A percentile compares a stretch with the other conserved stretches of the same genome.
Evolutionary conservation across 2,329 filamentous ascomycete species (phyloP).

Genomic region (Lojkania enalia): DNA sequence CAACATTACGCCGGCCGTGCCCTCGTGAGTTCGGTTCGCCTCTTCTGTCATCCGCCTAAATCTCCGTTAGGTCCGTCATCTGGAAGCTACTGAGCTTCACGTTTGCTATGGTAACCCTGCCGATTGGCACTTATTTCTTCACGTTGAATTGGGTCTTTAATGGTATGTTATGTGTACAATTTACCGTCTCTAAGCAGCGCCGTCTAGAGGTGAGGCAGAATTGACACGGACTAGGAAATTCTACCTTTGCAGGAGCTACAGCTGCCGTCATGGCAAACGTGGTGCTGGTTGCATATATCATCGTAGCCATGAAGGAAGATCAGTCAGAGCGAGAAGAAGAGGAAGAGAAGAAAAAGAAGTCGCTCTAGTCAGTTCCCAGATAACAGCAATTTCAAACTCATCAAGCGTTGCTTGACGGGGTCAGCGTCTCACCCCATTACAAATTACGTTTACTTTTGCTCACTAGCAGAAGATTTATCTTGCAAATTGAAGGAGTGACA

Average conservation of each 20-base stretch:
- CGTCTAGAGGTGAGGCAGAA: slow-evolving; percentile 1
- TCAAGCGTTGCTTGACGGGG: slow-evolving; percentile 9
- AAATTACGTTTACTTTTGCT: slow-evolving; percentile 22
- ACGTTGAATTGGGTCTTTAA: slow-evolving; percentile 76
- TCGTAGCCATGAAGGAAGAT: slow-evolving; percentile 91
- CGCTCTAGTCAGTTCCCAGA: slow-evolving; percentile 26
- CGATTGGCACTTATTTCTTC: slow-evolving; percentile 86
- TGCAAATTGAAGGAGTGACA: slow-evolving; percentile 9
- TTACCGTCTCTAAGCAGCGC: background rate
- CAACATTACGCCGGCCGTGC: slow-evolving; percentile 80
- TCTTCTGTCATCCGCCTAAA: background rate
- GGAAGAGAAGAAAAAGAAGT: slow-evolving; percentile 51
- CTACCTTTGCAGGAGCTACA: slow-evolving; percentile 80
- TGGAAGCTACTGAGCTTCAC: slow-evolving; percentile 89
- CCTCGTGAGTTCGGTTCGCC: slow-evolving; percentile 61
- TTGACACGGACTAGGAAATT: slow-evolving; percentile 65
- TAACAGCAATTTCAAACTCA: too few species aligned
- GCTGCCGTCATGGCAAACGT: slow-evolving; percentile 91
- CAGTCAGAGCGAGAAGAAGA: slow-evolving; percentile 54
- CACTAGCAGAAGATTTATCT: too few species aligned
- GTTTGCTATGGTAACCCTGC: slow-evolving; percentile 83
- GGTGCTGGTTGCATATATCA: slow-evolving; percentile 84
- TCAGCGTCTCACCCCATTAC: slow-evolving; percentile 24
- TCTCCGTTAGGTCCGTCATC: slow-evolving; percentile 70
- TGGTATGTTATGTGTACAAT: slow-evolving; percentile 56